Percentiles rank a stretch among this genome's conserved stretches.
These are phyloP conservation scores for Sphenostylis stenocarpa DNA, from an alignment of 306 rosid species.

Conservation along the genomic window DNA sequence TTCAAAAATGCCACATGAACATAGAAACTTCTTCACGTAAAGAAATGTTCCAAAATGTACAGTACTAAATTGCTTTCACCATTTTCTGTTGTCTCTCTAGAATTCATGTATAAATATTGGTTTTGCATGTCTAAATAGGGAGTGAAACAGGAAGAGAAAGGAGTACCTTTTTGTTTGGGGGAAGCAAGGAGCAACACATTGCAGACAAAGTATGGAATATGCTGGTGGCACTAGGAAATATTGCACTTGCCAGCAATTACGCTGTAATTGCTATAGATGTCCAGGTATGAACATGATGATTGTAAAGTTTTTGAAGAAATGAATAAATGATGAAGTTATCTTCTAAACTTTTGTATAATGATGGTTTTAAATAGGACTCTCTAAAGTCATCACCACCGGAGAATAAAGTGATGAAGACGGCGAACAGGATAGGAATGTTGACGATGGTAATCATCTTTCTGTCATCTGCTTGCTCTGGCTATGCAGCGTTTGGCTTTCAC, in stretches of 20 bases:
- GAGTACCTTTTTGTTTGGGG: conserved; percentile 31
- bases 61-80: too few relatives aligned
- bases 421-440: conserved; percentile 40
- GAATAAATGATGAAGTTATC: too few relatives aligned
- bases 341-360: too few relatives aligned
- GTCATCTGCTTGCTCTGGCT: conserved; percentile 45
- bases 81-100: too few relatives aligned
- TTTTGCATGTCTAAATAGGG: too few relatives aligned
- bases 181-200: not conserved
- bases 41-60: too few relatives aligned
- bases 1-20: not conserved
- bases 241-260: conserved; percentile 49
- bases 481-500: conserved; percentile 59
- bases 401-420: conserved; percentile 67
- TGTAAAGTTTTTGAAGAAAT: too few relatives aligned
- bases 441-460: conserved; percentile 53
- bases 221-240: conserved; percentile 49
- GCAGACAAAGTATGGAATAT: conserved; percentile 34
- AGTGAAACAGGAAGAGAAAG: conserved; percentile 35
- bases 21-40: not conserved
- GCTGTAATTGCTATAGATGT: conserved; percentile 39
- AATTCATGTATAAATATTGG: too few relatives aligned
- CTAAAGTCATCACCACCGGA: conserved; percentile 62
- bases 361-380: conserved; percentile 60
- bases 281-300: conserved; percentile 42